Evolutionary conservation across 495 filamentous ascomycete genomes (phyloP).

Genomic region (Aspergillus haitiensis): DNA sequence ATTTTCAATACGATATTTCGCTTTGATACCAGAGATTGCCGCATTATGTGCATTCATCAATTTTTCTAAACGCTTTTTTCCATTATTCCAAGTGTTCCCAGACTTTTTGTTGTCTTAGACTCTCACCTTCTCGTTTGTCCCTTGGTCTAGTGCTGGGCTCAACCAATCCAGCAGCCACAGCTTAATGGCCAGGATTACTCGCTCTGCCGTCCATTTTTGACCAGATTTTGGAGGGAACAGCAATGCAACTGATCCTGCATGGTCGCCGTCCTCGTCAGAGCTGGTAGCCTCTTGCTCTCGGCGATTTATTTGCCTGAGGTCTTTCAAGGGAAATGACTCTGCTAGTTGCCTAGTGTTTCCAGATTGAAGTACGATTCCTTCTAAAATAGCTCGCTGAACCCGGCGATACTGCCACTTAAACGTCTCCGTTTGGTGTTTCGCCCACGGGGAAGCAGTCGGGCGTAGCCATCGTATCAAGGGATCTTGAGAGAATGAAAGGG

Average conservation of each 20-base stretch:
- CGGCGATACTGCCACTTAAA: constrained; percentile 34
- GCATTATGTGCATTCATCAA: constrained; percentile 20
- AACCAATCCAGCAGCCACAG: constrained; percentile 26
- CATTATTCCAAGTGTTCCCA: not conserved
- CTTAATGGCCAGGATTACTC: constrained; percentile 19
- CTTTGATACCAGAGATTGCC: constrained; percentile 11
- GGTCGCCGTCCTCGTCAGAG: constrained; percentile 6
- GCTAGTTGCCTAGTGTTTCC: constrained; percentile 16
- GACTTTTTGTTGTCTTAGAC: not conserved
- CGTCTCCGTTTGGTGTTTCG: constrained; percentile 5
- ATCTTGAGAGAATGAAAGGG: constrained; percentile 32
- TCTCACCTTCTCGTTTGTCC: constrained; percentile 23
- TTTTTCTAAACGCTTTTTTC: constrained; percentile 23
- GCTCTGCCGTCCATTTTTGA: constrained; percentile 20
- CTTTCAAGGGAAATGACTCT: constrained; percentile 8
- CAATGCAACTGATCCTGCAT: constrained; percentile 29
- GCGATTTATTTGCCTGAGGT: not conserved
- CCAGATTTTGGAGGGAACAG: constrained; percentile 26
- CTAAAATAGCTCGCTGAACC: constrained; percentile 25
- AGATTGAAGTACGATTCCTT: constrained; percentile 29
- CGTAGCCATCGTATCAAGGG: constrained; percentile 35
- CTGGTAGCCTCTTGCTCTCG: not conserved
- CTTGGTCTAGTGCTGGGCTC: constrained; percentile 21
- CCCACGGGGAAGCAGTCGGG: constrained; percentile 28
- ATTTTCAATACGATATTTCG: constrained; percentile 12